Base-by-base conservation (phyloP, 208 protist species). In the Acanthamoeba quina region DNA sequence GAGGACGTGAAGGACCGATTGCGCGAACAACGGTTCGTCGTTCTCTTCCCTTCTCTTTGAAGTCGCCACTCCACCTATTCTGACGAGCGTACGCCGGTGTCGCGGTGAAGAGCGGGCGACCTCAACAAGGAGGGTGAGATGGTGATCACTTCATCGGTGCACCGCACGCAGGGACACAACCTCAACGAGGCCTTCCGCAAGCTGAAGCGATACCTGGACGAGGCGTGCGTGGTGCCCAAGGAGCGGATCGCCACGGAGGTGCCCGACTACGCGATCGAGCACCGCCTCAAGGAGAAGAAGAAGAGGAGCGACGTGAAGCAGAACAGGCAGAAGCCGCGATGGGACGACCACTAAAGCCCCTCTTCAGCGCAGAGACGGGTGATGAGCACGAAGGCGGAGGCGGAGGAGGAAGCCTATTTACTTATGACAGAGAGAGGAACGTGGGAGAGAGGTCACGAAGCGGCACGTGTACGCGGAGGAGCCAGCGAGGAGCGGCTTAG, bases 101-200 rank as follows among this genome's bases (percentile, higher is more conserved):
- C 24, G 62, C 24, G 21, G 13, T 21, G 37, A 5, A 56, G 95
- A 44, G 44, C n/a, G 49, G 89, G 86, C 13, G 94, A 94, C 66
- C 95, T 97, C 58, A 97, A 96, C 62, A 95, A 93, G 64, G 88
- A 85, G 24, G 94, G 95, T 15, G 94, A 97, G 89, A 76, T 97
- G 31, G 58, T 95, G 10, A 72, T 97, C 88, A 90, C 60, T 2
- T 34, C 80, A 2, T 58, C 74, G 21, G 60, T 47, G 49, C 54
- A 95, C 54, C 80, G 95, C 64, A 95, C 90, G 49, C 96, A 97
- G 68, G n/a, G 78, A 37, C 80, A 92, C 49, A 97, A 97, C 62
- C 37, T 96, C 29, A 76, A 97, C 9, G 90, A 96, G 21, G 86
- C 82, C 47, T 89, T 97, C 21, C n/a, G 93, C 10, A 92, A 94